phyloP scores from a whole-genome alignment of 2,329 filamentous ascomycete species.

The Sporothrix phasma region DNA sequence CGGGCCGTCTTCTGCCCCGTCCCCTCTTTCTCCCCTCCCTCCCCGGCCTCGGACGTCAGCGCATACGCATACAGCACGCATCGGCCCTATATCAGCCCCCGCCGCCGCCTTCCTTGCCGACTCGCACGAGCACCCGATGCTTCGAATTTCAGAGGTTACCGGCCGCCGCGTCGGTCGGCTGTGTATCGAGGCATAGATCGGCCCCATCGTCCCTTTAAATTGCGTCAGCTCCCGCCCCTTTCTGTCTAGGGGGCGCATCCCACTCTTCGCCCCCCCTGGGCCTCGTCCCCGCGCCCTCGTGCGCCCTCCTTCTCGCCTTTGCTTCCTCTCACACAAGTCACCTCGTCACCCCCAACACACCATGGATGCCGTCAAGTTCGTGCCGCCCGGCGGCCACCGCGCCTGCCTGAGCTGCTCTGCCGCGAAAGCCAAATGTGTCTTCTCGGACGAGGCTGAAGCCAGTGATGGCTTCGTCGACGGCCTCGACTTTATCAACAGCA shows the following conservation, averaged over 20 bases:
- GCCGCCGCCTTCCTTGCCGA: not conserved
- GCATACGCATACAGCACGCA: too few relatives aligned
- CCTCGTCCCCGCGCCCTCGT: not conserved
- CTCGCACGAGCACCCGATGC: not conserved
- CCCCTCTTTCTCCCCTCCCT: not conserved
- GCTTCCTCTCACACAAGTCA: not conserved
- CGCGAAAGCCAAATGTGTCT: slow-evolving; percentile 22
- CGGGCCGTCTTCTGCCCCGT: too few relatives aligned
- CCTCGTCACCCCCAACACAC: not conserved
- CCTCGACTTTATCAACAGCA: slow-evolving; percentile 6
- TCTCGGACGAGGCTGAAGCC: slow-evolving; percentile 16
- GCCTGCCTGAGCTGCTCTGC: slow-evolving; percentile 21
- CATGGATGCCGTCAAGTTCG: slow-evolving; percentile 21
- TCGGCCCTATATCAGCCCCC: not conserved
- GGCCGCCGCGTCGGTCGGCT: slow-evolving; percentile 10
- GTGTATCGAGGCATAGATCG: not conserved
- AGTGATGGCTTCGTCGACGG: slow-evolving; percentile 5
- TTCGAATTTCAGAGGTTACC: slow-evolving; percentile 4
- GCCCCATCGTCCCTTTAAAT: not conserved
- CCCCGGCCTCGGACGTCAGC: not conserved
- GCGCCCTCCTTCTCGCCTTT: not conserved
- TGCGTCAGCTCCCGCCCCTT: not conserved
- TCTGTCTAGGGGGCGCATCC: not conserved
- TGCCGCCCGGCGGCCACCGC: slow-evolving; percentile 21
- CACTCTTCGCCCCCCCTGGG: slow-evolving; percentile 8